Conservation (phyloP, 169 alveolate species). For the Cryptosporidium sp. region DNA sequence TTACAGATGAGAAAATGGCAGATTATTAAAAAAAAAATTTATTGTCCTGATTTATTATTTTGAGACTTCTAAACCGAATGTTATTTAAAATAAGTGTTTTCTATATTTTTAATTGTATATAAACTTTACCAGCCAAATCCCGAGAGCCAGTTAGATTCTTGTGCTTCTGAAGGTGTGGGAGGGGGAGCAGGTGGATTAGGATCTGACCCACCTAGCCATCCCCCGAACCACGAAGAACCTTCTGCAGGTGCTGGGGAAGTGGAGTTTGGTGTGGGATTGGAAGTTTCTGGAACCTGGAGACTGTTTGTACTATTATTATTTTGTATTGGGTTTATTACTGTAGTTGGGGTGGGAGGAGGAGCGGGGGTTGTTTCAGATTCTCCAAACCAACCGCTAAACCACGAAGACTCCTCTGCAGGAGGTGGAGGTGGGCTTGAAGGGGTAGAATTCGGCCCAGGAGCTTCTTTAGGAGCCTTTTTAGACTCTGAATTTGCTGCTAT, state of each 20-base stretch:
- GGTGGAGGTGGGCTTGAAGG: not conserved
- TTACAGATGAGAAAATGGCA: constrained; percentile 12
- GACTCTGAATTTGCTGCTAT: constrained; percentile 6
- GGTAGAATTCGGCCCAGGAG: not conserved
- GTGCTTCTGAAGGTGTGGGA: constrained; percentile 14
- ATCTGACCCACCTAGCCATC: constrained; percentile 28
- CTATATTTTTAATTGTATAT: not conserved
- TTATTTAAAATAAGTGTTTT: not conserved
- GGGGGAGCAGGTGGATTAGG: constrained; percentile 16
- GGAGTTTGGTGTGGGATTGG: not conserved
- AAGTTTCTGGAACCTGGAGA: not conserved
- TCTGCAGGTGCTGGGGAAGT: not conserved
- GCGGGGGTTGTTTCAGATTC: constrained; percentile 64
- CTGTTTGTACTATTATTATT: not conserved
- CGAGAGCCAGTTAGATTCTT: constrained; percentile 64
- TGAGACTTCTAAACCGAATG: not conserved
- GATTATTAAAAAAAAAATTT: not conserved
- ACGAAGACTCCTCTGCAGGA: constrained; percentile 2
- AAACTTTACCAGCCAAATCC: constrained; percentile 59
- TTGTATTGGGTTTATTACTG: not conserved
- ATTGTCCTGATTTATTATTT: not conserved
- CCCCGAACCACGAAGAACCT: constrained; percentile 48
- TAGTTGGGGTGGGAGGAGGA: constrained; percentile 46
- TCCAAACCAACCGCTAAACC: constrained; percentile 70
- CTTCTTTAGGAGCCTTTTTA: not conserved